A percentile compares a stretch with the other conserved stretches of the same genome.
Evolutionary conservation across 2,329 filamentous ascomycete genomes (phyloP).

Genomic region (Fusarium xylarioides): DNA sequence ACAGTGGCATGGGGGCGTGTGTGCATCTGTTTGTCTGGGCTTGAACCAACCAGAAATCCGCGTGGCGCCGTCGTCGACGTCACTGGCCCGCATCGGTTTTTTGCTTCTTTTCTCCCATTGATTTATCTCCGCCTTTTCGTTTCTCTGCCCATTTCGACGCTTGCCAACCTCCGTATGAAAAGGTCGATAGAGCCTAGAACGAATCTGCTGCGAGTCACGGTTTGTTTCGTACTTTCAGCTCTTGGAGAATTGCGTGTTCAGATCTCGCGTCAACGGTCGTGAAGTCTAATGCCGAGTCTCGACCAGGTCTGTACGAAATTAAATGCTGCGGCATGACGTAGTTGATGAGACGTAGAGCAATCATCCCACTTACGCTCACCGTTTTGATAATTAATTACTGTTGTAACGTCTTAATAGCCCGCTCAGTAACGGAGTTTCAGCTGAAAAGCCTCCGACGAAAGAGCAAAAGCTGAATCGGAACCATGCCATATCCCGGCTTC

Average conservation of each 20-base stretch:
- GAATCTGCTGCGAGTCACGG: not conserved
- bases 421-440: slow-evolving; percentile 14
- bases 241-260: not conserved
- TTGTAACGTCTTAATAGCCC: not conserved
- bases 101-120: not conserved
- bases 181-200: slow-evolving; percentile 21
- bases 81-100: slow-evolving; percentile 32
- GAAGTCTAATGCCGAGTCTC: slow-evolving; percentile 7
- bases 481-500: not conserved
- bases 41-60: slow-evolving; percentile 29
- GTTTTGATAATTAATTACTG: slow-evolving; percentile 10
- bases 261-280: not conserved
- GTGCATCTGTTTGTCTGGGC: slow-evolving; percentile 11
- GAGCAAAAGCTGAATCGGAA: slow-evolving; percentile 13
- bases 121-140: slow-evolving; percentile 22
- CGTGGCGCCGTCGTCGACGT: slow-evolving; percentile 39
- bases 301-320: slow-evolving; percentile 12
- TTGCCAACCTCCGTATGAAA: slow-evolving; percentile 2
- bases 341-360: not conserved
- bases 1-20: slow-evolving; percentile 3
- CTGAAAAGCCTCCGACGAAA: slow-evolving; percentile 1
- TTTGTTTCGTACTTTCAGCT: not conserved
- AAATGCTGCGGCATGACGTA: slow-evolving; percentile 36
- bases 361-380: slow-evolving; percentile 8
- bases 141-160: slow-evolving; percentile 6